Percentiles rank a stretch among this genome's conserved stretches.
Conservation (phyloP, 371 early-diverging fungal genomes). For the Chytridiales sp. region DNA sequence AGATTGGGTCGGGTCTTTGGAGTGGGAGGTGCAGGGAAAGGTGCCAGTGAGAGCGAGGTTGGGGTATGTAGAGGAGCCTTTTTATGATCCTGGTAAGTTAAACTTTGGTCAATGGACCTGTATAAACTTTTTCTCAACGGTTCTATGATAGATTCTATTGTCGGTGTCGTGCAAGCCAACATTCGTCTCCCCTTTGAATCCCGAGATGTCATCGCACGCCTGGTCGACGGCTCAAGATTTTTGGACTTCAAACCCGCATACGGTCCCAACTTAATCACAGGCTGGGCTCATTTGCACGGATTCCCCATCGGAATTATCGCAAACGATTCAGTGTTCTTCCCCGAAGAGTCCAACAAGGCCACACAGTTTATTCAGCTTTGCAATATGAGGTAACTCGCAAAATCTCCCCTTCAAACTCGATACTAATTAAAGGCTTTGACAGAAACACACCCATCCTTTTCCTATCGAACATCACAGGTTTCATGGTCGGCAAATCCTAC, state of each 20-base stretch:
- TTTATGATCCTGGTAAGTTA: constrained; percentile 74
- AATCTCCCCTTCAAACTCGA: neutral
- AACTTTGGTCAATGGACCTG: too few species aligned
- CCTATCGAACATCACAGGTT: constrained; percentile 75
- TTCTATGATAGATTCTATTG: constrained; percentile 10
- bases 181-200: constrained; percentile 85
- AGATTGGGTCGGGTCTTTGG: constrained; percentile 29
- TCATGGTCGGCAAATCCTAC: constrained; percentile 76
- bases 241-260: constrained; percentile 92
- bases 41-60: constrained; percentile 4
- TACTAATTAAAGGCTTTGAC: constrained; percentile 7
- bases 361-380: constrained; percentile 77
- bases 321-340: constrained; percentile 72
- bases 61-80: constrained; percentile 64
- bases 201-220: constrained; percentile 85
- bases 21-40: constrained; percentile 13
- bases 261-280: constrained; percentile 89
- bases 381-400: constrained; percentile 56
- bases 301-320: constrained; percentile 73
- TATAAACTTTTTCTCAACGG: too few species aligned
- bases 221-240: constrained; percentile 91
- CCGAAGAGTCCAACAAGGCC: constrained; percentile 73
- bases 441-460: constrained; percentile 67
- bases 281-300: constrained; percentile 44
- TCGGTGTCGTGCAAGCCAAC: constrained; percentile 90